Conservation (phyloP, 164 flowering plant species). For the Liquidambar formosana region DNA sequence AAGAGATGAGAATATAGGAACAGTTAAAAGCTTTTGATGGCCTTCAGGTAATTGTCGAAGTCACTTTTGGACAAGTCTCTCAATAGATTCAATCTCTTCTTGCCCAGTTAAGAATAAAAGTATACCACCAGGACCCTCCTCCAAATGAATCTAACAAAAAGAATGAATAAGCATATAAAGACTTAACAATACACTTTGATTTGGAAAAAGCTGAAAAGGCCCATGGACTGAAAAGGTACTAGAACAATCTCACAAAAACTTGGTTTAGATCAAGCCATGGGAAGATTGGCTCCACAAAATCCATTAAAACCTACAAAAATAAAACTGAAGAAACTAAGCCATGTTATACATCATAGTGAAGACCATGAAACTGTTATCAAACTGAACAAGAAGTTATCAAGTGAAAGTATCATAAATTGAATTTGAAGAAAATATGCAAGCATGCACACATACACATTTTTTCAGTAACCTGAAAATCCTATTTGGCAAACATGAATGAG, state of each 20-base stretch:
- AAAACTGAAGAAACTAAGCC: background rate
- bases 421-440: background rate
- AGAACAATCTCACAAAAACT: background rate
- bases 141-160: constrained; percentile 73
- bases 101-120: constrained; percentile 96
- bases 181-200: background rate
- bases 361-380: too few species aligned
- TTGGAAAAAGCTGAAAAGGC: too few species aligned
- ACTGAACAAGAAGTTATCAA: background rate
- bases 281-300: background rate
- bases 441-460: background rate
- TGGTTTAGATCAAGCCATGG: background rate
- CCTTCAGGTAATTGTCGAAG: constrained; percentile 58
- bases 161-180: constrained; percentile 2
- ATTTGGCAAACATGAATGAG: too few species aligned
- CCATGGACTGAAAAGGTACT: too few species aligned
- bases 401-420: background rate
- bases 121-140: constrained; percentile 87
- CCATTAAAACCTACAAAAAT: background rate
- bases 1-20: constrained; percentile 88
- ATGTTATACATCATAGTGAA: background rate
- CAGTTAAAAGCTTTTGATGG: constrained; percentile 43
- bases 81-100: constrained; percentile 96
- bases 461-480: too few species aligned
- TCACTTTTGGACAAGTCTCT: constrained; percentile 62